These are phyloP conservation scores for Exserohilum turcica DNA, from an alignment of 2,329 filamentous ascomycete species.

Conservation along the genomic window DNA sequence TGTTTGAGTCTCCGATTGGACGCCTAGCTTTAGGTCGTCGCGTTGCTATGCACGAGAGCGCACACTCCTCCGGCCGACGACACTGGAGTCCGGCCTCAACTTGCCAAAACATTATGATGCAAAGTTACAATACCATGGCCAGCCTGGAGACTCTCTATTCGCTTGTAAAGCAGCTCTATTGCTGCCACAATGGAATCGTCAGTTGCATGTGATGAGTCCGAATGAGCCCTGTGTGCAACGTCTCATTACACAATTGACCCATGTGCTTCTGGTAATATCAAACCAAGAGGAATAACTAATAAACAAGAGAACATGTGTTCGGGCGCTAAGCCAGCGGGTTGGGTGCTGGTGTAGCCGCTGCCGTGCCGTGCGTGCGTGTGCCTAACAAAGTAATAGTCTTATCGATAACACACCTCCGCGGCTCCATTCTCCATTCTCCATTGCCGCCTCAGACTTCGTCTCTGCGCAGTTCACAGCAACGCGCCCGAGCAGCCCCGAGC, in stretches of 20 bases:
- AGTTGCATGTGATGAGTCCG: no score
- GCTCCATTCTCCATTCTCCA: slow-evolving; percentile 1
- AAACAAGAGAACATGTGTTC: no score
- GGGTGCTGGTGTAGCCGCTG: background rate
- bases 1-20: background rate
- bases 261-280: no score
- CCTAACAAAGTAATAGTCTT: background rate
- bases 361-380: background rate
- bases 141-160: no score
- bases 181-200: no score
- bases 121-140: no score
- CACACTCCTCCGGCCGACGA: background rate
- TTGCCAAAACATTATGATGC: background rate
- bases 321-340: no score
- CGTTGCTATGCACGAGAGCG: background rate
- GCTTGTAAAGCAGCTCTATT: no score
- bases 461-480: background rate
- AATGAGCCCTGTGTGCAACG: no score
- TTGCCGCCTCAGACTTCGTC: background rate
- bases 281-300: no score
- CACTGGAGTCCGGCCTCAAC: background rate
- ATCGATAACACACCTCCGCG: slow-evolving; percentile 20
- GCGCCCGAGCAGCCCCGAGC: background rate
- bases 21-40: background rate
- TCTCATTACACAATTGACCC: no score